Conservation (phyloP, 2,329 filamentous ascomycete genomes). For the Sporothrix variecibatus region DNA sequence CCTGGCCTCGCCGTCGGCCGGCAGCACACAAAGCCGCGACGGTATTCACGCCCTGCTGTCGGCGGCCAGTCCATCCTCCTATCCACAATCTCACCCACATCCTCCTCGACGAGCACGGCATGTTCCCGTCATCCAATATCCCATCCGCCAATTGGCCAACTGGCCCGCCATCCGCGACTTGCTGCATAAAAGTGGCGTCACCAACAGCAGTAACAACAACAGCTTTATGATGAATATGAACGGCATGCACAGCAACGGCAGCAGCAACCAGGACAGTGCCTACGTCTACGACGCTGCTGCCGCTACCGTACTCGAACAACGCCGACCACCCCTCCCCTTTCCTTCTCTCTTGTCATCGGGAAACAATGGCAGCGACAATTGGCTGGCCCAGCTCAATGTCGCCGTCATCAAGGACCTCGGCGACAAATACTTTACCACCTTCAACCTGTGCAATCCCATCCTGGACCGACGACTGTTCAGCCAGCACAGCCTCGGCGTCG, state of each 20-base stretch:
- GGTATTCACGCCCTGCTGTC: conserved; percentile 33
- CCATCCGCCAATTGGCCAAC: conserved; percentile 30
- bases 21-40: conserved; percentile 16
- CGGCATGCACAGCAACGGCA: too few species aligned
- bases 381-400: conserved; percentile 50
- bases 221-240: not conserved
- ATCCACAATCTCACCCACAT: conserved; percentile 12
- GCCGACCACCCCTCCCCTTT: not conserved
- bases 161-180: conserved; percentile 30
- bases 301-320: not conserved
- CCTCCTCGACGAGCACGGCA: conserved; percentile 16
- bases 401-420: conserved; percentile 53
- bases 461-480: conserved; percentile 55
- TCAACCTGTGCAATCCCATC: conserved; percentile 54
- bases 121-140: conserved; percentile 31
- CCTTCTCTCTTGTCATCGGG: not conserved
- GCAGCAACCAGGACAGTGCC: not conserved
- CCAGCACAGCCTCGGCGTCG: conserved; percentile 50
- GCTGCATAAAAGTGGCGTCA: conserved; percentile 19
- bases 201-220: not conserved
- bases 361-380: conserved; percentile 37
- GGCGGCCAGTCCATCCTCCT: conserved; percentile 22
- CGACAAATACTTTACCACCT: conserved; percentile 56
- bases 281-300: conserved; percentile 3
- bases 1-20: conserved; percentile 19